phyloP scores from a whole-genome alignment of 2,329 filamentous ascomycete species.

The Ceratocystis diversiconidia region DNA sequence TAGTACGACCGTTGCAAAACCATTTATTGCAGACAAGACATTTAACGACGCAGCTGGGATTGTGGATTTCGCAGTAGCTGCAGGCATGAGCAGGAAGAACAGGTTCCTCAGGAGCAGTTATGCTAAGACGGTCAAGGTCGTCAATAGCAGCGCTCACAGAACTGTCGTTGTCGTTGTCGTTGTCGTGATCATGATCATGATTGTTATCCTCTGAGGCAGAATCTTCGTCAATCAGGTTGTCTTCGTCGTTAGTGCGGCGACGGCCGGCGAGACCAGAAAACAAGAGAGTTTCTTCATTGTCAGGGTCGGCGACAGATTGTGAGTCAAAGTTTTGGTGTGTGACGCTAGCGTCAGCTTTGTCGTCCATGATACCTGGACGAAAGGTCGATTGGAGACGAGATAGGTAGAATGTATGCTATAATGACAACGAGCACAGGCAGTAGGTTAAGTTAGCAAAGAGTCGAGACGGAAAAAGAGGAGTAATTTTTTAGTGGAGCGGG shows the following conservation, averaged over 20 bases:
- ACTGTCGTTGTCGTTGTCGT: slow-evolving; percentile 66
- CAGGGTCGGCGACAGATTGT: slow-evolving; percentile 23
- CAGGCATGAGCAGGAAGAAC: slow-evolving; percentile 90
- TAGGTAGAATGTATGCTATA: neutral
- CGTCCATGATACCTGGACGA: slow-evolving; percentile 15
- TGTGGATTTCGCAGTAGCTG: slow-evolving; percentile 97
- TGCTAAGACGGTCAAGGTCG: slow-evolving; percentile 50
- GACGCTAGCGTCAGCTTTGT: slow-evolving; percentile 14
- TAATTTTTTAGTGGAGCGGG: too few species aligned
- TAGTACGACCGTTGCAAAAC: slow-evolving; percentile 97
- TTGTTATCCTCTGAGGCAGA: slow-evolving; percentile 80
- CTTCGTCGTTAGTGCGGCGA: slow-evolving; percentile 71
- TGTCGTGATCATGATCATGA: slow-evolving; percentile 42
- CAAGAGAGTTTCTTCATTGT: slow-evolving; percentile 68
- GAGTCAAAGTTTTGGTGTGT: slow-evolving; percentile 11
- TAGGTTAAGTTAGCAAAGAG: slow-evolving; percentile 1
- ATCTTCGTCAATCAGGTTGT: slow-evolving; percentile 71
- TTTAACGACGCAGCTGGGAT: slow-evolving; percentile 87
- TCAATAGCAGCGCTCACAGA: slow-evolving; percentile 70
- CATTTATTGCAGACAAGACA: slow-evolving; percentile 92
- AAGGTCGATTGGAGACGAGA: neutral
- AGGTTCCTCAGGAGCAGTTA: slow-evolving; percentile 54
- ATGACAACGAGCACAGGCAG: neutral
- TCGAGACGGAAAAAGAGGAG: neutral
- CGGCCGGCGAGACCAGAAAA: slow-evolving; percentile 42